Evolutionary conservation across 1,139 yeast species (phyloP), one percentile per base, ranked within the genome.

Genomic region (Yamadazyma aaseri): DNA sequence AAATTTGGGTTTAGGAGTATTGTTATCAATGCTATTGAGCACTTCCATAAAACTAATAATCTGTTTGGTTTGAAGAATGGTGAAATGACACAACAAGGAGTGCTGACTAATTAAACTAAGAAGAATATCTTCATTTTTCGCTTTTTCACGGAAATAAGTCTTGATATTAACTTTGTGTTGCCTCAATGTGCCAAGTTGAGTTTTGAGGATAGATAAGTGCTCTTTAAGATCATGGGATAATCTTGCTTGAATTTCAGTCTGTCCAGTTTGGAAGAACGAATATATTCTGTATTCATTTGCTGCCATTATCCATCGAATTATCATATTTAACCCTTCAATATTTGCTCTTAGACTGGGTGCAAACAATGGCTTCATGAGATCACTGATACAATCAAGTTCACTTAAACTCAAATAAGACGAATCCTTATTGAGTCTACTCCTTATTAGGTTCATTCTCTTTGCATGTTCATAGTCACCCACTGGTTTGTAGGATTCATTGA

Each of bases 391-490:
- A 39, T 63, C 67, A 31, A 64, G 49, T 16, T 62, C 63, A 2
- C 39, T 33, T 17, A 55, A 31, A 3, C 46, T 37, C 2, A 55
- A 38, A 3, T 39, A 42, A 22, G 48, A 26, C 16, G 51, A 40
- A 22, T 40, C 50, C 16, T 48, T 47, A 18, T 47, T 38, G 6
- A 60, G 45, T 32, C 58, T 48, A 26, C 50, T 38, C 29, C 49
- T 49, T 26, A 62, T 45, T 1, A 58, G 40, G 4, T 42, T 42
- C 14, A 45, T 44, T 22, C 67, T 41, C 32, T 46, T 49, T 20
- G 40, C 39, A 23, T 51, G 47, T 39, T 63, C 69, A 39, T 46
- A 60, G 20, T 51, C 50, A 1, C 66, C 68, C 3, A 63, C 69
- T 9, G 55, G 53, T 17, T 51, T 55, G 40, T 63, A 63, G 1